A percentile compares a stretch with the other conserved stretches of the same genome.
These are phyloP conservation scores for Clonostachys chloroleuca DNA, from an alignment of 2,329 filamentous ascomycete species.

Conservation along the genomic window DNA sequence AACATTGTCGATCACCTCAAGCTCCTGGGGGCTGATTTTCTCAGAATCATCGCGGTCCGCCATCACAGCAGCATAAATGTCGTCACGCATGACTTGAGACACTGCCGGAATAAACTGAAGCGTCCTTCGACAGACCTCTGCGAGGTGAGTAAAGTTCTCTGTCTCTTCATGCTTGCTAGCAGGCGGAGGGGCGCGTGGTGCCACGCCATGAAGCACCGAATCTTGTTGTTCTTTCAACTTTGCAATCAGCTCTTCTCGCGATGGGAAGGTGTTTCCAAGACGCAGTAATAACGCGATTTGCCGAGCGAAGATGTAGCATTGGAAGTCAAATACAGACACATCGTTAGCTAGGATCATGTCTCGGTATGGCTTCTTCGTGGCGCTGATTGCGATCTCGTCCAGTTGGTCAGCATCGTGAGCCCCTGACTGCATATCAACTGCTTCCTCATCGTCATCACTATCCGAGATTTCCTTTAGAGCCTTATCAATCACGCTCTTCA, in stretches of 20 bases:
- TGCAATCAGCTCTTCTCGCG: slow-evolving; percentile 55
- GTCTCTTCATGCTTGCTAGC: slow-evolving; percentile 51
- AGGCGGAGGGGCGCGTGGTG: slow-evolving; percentile 39
- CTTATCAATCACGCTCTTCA: slow-evolving; percentile 55
- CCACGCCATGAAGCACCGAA: slow-evolving; percentile 51
- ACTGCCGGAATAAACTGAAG: slow-evolving; percentile 80
- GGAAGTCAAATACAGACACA: slow-evolving; percentile 93
- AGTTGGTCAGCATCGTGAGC: slow-evolving; percentile 30
- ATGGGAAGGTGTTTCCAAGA: slow-evolving; percentile 69
- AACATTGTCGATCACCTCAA: slow-evolving; percentile 64
- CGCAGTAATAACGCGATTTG: slow-evolving; percentile 80
- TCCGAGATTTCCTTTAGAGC: slow-evolving; percentile 3
- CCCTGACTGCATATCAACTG: slow-evolving; percentile 46
- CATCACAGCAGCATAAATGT: slow-evolving; percentile 48
- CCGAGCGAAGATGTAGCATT: slow-evolving; percentile 87
- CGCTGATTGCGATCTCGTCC: slow-evolving; percentile 57
- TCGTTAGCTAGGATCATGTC: slow-evolving; percentile 91
- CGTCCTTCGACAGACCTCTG: slow-evolving; percentile 79
- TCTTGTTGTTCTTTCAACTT: slow-evolving; percentile 61
- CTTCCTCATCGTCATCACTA: slow-evolving; percentile 28
- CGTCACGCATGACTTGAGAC: slow-evolving; percentile 73
- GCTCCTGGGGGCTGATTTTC: slow-evolving; percentile 25
- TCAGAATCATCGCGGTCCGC: slow-evolving; percentile 23
- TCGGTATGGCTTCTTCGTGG: slow-evolving; percentile 75
- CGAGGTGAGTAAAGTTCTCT: slow-evolving; percentile 76